Percentiles rank a stretch among this genome's conserved stretches.
Conservation (phyloP, 179 eudicot species). For the Amaranthus tricolor region DNA sequence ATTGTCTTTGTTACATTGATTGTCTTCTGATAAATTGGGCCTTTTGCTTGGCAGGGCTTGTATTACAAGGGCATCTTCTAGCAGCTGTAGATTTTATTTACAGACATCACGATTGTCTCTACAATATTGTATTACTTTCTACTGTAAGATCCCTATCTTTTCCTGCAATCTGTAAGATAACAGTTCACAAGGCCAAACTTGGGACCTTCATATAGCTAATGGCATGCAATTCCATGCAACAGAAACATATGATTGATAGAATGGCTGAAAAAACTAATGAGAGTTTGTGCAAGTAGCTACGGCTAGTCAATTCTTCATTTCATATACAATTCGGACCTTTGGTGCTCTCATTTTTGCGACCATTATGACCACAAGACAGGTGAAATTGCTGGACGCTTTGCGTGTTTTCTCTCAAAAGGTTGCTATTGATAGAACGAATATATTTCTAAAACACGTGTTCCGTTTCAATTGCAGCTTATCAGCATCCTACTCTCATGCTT, state of each 20-base stretch:
- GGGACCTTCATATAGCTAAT: background rate
- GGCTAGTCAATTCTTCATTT: slow-evolving; percentile 90
- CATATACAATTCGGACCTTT: slow-evolving; percentile 90
- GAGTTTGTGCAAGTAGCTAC: slow-evolving; percentile 78
- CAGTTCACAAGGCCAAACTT: background rate
- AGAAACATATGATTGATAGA: background rate
- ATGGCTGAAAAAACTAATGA: no score
- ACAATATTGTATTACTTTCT: slow-evolving; percentile 76
- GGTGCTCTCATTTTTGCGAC: slow-evolving; percentile 98
- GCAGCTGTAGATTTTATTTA: slow-evolving; percentile 77
- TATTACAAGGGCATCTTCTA: slow-evolving; percentile 76
- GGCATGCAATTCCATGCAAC: background rate
- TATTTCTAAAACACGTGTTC: background rate
- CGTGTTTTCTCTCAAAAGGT: background rate
- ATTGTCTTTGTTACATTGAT: background rate
- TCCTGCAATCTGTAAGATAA: background rate
- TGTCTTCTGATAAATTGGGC: slow-evolving; percentile 4
- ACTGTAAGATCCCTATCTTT: slow-evolving; percentile 54
- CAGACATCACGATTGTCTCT: slow-evolving; percentile 76
- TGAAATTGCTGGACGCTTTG: slow-evolving; percentile 15
- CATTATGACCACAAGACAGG: slow-evolving; percentile 99
- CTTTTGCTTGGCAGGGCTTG: slow-evolving; percentile 54
- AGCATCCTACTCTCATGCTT: slow-evolving; percentile 87
- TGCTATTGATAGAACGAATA: background rate
- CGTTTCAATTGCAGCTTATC: slow-evolving; percentile 46